phyloP scores from a whole-genome alignment of 2,329 filamentous ascomycete genomes.

The Aspergillus hiratsukae region DNA sequence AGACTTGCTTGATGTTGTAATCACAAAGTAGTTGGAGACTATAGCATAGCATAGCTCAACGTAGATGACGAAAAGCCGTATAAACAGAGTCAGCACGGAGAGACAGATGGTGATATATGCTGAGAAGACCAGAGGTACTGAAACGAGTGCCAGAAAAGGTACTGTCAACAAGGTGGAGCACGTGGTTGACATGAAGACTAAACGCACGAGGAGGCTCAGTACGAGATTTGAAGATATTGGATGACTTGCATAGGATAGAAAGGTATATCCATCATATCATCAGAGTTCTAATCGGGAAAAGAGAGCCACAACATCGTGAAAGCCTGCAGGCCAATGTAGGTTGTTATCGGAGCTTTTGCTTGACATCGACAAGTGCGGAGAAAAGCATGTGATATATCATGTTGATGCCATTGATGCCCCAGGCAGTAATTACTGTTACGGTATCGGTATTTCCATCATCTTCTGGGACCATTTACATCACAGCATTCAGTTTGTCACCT shows the following conservation, averaged over 20 bases:
- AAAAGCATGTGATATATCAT: conserved; percentile 18
- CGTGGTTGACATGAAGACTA: conserved; percentile 25
- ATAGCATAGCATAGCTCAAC: conserved; percentile 58
- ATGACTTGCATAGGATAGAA: neutral
- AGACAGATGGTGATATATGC: conserved; percentile 61
- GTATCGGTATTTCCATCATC: neutral
- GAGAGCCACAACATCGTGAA: neutral
- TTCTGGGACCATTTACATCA: conserved; percentile 7
- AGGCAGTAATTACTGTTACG: conserved; percentile 3
- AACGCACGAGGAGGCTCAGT: neutral
- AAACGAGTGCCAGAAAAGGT: conserved; percentile 59
- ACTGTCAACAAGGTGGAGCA: conserved; percentile 46
- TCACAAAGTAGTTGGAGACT: conserved; percentile 51
- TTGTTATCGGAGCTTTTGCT: conserved; percentile 2
- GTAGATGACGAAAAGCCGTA: conserved; percentile 60
- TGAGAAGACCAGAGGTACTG: conserved; percentile 59
- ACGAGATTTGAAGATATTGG: neutral
- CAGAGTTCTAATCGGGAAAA: neutral
- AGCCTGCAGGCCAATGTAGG: neutral
- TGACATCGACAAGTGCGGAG: conserved; percentile 13
- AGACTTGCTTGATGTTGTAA: conserved; percentile 22
- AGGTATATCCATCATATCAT: neutral
- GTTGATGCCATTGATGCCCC: conserved; percentile 7
- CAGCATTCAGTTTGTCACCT: neutral
- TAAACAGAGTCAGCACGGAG: conserved; percentile 57